Conservation (phyloP, 169 alveolate genomes). For the Blepharisma undulans region DNA sequence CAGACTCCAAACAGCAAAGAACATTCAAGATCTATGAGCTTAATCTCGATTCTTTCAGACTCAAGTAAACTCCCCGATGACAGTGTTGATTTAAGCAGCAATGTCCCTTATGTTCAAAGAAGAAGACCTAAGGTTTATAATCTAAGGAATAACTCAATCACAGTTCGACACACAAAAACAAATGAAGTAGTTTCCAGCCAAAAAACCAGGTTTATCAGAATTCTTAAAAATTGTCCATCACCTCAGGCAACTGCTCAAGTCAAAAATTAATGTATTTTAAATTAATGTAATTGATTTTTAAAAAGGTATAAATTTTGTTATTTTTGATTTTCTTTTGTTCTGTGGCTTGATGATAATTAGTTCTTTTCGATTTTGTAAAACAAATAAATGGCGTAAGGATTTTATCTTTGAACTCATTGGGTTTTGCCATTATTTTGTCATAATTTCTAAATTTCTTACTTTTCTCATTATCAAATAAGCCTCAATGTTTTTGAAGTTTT, state of each 20-base stretch:
- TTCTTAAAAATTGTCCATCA: not conserved
- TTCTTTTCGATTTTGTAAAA: not conserved
- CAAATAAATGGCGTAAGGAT: not conserved
- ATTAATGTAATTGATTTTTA: not conserved
- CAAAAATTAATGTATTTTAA: not conserved
- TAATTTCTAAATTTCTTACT: no score
- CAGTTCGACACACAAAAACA: not conserved
- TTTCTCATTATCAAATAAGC: no score
- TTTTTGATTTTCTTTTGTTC: not conserved
- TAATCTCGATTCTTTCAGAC: not conserved
- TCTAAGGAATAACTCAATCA: not conserved
- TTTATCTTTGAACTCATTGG: not conserved
- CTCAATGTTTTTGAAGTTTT: no score
- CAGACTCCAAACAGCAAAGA: not conserved
- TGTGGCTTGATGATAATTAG: not conserved
- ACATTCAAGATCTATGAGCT: not conserved
- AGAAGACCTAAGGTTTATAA: not conserved
- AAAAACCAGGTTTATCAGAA: not conserved
- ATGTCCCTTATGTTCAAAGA: not conserved
- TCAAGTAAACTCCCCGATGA: not conserved
- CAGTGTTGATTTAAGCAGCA: not conserved
- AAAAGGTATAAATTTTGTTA: not conserved
- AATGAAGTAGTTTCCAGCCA: not conserved
- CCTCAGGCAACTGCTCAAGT: not conserved
- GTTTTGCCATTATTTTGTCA: not conserved